Conservation (phyloP, 805 yeast species). For the Kodamaea restingae region DNA sequence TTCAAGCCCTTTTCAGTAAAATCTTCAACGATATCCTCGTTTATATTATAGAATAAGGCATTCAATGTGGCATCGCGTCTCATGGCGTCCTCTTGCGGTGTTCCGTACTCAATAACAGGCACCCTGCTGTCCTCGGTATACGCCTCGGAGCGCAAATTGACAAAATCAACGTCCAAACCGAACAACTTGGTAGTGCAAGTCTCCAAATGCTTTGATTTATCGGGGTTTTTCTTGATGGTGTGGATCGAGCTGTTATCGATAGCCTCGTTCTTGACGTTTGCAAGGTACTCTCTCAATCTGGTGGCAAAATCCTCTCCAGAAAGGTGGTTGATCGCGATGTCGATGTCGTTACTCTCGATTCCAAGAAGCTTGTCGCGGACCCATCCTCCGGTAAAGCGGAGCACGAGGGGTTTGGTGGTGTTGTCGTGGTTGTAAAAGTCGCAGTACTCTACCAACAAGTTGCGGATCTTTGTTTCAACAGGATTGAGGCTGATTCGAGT, state of each 20-base stretch:
- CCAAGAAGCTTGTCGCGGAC: conserved; percentile 92
- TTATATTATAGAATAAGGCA: conserved; percentile 84
- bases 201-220: conserved; percentile 91
- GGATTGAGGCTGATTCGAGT: conserved; percentile 16
- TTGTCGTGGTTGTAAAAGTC: conserved; percentile 27
- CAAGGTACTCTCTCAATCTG: conserved; percentile 50
- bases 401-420: conserved; percentile 34
- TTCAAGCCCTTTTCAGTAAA: conserved; percentile 70
- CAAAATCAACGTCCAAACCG: conserved; percentile 89
- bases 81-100: conserved; percentile 86
- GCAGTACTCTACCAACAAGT: conserved; percentile 40
- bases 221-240: conserved; percentile 88
- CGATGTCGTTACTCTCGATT: conserved; percentile 77
- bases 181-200: conserved; percentile 89
- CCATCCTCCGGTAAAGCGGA: conserved; percentile 97
- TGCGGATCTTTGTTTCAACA: conserved; percentile 40
- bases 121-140: conserved; percentile 81
- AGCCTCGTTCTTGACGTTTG: conserved; percentile 20
- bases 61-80: conserved; percentile 95
- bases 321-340: conserved; percentile 80
- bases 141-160: conserved; percentile 82
- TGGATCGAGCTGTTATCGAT: conserved; percentile 50
- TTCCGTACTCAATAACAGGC: conserved; percentile 81
- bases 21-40: conserved; percentile 71
- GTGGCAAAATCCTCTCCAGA: conserved; percentile 86